Evolutionary conservation across 2,329 filamentous ascomycete species (phyloP).

Genomic region (Elsinoe batatas): DNA sequence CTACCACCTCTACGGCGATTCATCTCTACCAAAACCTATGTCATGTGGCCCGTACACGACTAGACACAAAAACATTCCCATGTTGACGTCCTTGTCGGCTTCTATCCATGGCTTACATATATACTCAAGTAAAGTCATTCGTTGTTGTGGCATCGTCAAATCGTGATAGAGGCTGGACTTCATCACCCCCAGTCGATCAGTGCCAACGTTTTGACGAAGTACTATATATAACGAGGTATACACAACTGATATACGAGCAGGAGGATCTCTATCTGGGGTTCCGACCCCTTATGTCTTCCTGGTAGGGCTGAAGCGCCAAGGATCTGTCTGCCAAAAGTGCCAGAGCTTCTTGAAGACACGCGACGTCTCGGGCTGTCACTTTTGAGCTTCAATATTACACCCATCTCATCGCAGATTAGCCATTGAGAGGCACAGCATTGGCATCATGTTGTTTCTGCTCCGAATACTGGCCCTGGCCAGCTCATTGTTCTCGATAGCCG

Average conservation of each 20-base stretch:
- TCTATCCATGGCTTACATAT: no score
- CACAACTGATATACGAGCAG: not conserved
- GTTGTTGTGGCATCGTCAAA: no score
- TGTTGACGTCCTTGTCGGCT: no score
- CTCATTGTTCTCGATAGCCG: slow-evolving; percentile 61
- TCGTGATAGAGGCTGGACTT: no score
- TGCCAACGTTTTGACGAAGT: no score
- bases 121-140: no score
- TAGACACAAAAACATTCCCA: no score
- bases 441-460: slow-evolving; percentile 21
- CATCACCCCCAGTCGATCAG: no score
- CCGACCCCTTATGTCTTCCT: not conserved
- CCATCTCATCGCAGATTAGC: not conserved
- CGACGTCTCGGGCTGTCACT: not conserved
- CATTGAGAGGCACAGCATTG: not conserved
- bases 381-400: not conserved
- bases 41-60: not conserved
- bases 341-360: slow-evolving; percentile 5
- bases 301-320: slow-evolving; percentile 1
- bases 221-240: not conserved
- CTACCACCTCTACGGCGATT: no score
- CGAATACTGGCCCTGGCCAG: slow-evolving; percentile 36
- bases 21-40: no score
- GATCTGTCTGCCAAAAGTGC: not conserved
- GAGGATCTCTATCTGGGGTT: no score